Conservation (phyloP, 768 basidiomycete genomes). For the Amanita polypyramis region DNA sequence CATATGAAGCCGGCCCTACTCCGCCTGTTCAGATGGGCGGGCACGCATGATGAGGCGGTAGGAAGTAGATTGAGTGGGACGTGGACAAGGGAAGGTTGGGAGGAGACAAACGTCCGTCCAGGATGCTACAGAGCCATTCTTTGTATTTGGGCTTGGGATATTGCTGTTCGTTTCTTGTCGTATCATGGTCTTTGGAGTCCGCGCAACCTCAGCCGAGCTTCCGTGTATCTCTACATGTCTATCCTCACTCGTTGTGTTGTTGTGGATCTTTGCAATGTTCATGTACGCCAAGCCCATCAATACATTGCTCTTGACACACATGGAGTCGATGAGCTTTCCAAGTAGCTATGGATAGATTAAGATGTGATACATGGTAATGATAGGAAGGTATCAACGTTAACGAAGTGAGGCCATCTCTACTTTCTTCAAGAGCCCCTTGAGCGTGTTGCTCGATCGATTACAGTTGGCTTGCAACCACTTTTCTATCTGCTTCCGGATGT, state of each 20-base stretch:
- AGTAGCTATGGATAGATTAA: constrained; percentile 7
- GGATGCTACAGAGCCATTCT: constrained; percentile 1
- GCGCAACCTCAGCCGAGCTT: constrained; percentile 11
- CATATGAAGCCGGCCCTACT: constrained; percentile 61
- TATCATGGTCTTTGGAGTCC: constrained; percentile 10
- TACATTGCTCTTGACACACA: neutral
- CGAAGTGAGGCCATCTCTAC: constrained; percentile 47
- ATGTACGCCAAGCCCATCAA: constrained; percentile 4
- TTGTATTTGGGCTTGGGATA: constrained; percentile 4
- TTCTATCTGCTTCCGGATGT: constrained; percentile 75
- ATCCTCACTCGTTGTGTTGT: constrained; percentile 21
- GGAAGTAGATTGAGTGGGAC: constrained; percentile 1
- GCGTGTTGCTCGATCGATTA: constrained; percentile 69
- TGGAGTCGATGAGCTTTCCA: neutral
- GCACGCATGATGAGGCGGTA: constrained; percentile 38
- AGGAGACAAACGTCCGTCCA: neutral
- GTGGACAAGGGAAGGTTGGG: constrained; percentile 7
- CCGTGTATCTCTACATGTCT: constrained; percentile 6
- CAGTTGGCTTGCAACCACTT: constrained; percentile 79
- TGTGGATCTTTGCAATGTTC: constrained; percentile 25
- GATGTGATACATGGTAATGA: constrained; percentile 6
- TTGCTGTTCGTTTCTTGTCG: constrained; percentile 3
- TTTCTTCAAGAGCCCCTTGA: constrained; percentile 79
- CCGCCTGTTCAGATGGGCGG: constrained; percentile 73
- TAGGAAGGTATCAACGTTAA: constrained; percentile 9